A percentile compares a stretch with the other conserved stretches of the same genome.
These are phyloP conservation scores for Salix purpurea DNA, from an alignment of 345 rosid species.

Conservation along the genomic window DNA sequence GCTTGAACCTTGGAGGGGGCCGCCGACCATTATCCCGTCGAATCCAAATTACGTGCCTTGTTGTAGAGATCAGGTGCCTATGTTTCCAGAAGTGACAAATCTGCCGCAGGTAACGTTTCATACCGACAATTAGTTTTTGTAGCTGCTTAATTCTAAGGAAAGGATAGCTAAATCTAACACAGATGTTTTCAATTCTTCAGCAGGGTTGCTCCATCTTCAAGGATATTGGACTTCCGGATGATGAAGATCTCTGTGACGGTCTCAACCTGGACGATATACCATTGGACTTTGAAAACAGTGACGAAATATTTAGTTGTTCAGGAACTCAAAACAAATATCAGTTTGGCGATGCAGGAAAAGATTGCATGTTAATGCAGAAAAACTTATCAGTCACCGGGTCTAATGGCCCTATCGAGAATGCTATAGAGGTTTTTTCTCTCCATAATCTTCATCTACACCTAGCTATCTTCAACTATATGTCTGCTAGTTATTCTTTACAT, in stretches of 20 bases:
- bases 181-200: conserved; percentile 2
- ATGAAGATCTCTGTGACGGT: conserved; percentile 53
- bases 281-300: conserved; percentile 41
- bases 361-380: conserved; percentile 37
- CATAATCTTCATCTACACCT: background rate
- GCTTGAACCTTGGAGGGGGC: conserved; percentile 31
- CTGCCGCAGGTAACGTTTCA: conserved; percentile 33
- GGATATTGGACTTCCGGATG: conserved; percentile 40
- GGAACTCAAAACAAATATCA: conserved; percentile 34
- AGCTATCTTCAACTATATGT: background rate
- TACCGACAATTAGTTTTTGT: background rate
- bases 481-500: background rate
- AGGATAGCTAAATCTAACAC: background rate
- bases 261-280: conserved; percentile 50
- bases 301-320: conserved; percentile 43
- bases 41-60: conserved; percentile 31
- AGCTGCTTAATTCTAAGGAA: background rate
- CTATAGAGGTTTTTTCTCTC: conserved; percentile 40
- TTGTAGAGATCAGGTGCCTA: conserved; percentile 39
- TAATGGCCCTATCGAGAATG: conserved; percentile 41
- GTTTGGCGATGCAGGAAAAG: conserved; percentile 35
- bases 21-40: conserved; percentile 13
- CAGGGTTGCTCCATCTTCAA: conserved; percentile 37
- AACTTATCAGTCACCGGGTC: conserved; percentile 40
- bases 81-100: conserved; percentile 29